These are phyloP conservation scores for Auriscalpium orientale DNA, from an alignment of 768 basidiomycete species.

Conservation along the genomic window DNA sequence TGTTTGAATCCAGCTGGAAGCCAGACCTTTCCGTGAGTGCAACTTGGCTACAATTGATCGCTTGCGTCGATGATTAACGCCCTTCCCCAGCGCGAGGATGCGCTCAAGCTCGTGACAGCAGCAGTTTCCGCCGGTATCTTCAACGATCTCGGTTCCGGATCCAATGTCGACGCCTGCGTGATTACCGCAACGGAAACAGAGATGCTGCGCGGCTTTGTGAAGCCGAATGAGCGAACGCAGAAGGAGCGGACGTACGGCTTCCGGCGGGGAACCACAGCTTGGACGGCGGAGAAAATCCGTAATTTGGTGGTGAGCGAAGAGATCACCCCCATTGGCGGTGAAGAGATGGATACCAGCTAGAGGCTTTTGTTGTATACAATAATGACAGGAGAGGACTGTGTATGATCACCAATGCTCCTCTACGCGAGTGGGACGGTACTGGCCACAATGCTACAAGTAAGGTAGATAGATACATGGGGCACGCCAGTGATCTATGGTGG, in stretches of 20 bases:
- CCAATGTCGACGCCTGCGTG: slow-evolving; percentile 96
- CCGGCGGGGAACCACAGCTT: slow-evolving; percentile 81
- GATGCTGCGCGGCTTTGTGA: slow-evolving; percentile 90
- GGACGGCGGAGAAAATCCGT: slow-evolving; percentile 74
- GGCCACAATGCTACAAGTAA: too few species aligned
- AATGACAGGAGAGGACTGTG: too few species aligned
- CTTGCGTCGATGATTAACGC: slow-evolving; percentile 3
- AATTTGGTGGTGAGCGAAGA: slow-evolving; percentile 68
- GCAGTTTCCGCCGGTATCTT: slow-evolving; percentile 96
- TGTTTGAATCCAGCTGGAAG: slow-evolving; percentile 86
- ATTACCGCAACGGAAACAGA: slow-evolving; percentile 84
- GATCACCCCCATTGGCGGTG: slow-evolving; percentile 45
- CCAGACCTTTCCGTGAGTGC: slow-evolving; percentile 67
- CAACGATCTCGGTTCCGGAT: slow-evolving; percentile 98
- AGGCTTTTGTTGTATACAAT: neutral
- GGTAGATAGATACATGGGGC: too few species aligned
- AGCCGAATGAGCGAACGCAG: slow-evolving; percentile 77
- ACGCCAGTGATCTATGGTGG: too few species aligned
- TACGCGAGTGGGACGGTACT: too few species aligned
- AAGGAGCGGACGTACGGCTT: slow-evolving; percentile 69
- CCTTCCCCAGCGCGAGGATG: slow-evolving; percentile 58
- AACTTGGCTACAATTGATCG: neutral
- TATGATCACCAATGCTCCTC: too few species aligned
- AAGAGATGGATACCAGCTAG: slow-evolving; percentile 80
- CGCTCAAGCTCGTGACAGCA: slow-evolving; percentile 72